Base-by-base conservation (phyloP, 768 basidiomycete species). In the Mycena amicta region DNA sequence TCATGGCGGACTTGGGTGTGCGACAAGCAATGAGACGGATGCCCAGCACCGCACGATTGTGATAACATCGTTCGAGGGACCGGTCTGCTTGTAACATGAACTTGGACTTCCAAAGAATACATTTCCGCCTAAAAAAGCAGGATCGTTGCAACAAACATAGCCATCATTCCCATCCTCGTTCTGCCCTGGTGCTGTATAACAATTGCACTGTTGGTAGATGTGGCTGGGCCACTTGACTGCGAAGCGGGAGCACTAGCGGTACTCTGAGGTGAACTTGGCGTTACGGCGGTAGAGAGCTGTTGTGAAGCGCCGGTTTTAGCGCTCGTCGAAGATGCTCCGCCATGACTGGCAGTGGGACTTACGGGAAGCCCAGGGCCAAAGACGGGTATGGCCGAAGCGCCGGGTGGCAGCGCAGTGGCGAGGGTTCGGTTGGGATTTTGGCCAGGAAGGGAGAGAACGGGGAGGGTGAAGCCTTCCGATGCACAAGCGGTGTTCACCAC, bases 1-100 rank as follows among this genome's bases (percentile, higher is more conserved):
- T 90, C 1, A 61, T 90, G 45, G 87, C 85, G 2, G 89, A 90
- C 62, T 74, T 90, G 28, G 89, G 89, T 25, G 89, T 90, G 43
- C 78, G 89, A 3, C 88, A 89, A 63, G 89, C 86, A 1, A 76
- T 89, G 63, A 88, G 80, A 70, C 87, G 82, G 71, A 86, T 90
- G 78, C 89, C 88, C 13, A 63, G 61, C 3, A 65, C 66, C 26
- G 71, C 70, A 11, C 67, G 75, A 22, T 62, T 78, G 39, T 78
- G n/a, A n/a, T n/a, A n/a, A n/a, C n/a, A n/a, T n/a, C n/a, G n/a
- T n/a, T n/a, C n/a, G n/a, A n/a, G n/a, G n/a, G n/a, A n/a, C n/a
- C n/a, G n/a, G n/a, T n/a, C n/a, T n/a, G n/a, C n/a, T n/a, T n/a
- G n/a, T n/a, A n/a, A n/a, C n/a, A n/a, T n/a, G n/a, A n/a, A n/a